A percentile compares a stretch with the other conserved stretches of the same genome.
phyloP scores from a whole-genome alignment of 2,329 filamentous ascomycete genomes.

The Trichophyton simii region DNA sequence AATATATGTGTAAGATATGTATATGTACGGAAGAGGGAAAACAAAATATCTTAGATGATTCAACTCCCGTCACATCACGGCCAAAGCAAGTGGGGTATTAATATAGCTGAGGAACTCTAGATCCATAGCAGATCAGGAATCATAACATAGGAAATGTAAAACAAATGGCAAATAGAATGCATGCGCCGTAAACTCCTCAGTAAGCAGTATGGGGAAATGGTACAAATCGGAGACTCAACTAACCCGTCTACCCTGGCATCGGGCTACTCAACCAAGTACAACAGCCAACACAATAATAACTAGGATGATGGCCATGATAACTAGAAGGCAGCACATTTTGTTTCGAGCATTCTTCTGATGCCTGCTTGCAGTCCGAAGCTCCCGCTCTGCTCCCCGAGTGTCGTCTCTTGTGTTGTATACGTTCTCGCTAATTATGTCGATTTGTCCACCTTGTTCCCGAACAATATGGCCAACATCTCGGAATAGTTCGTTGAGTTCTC shows the following conservation, averaged over 20 bases:
- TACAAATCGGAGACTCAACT: not conserved
- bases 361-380: conserved; percentile 70
- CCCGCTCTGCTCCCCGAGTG: conserved; percentile 71
- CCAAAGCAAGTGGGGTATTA: not conserved
- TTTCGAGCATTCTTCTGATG: conserved; percentile 94
- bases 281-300: conserved; percentile 82
- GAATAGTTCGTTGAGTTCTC: conserved; percentile 92
- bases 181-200: not conserved
- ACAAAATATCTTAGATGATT: not conserved
- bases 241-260: not conserved
- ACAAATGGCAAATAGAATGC: not conserved
- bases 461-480: conserved; percentile 97
- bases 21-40: not conserved
- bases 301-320: conserved; percentile 79
- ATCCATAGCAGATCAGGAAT: not conserved
- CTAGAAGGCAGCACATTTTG: conserved; percentile 81
- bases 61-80: not conserved
- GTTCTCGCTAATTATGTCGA: conserved; percentile 80
- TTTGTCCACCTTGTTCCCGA: conserved; percentile 75
- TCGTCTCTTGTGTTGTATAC: conserved; percentile 71
- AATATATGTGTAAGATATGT: not conserved
- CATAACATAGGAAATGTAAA: not conserved
- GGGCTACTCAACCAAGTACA: conserved; percentile 50
- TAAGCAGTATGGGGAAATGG: not conserved
- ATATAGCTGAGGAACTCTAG: not conserved